Evolutionary conservation across 2,329 filamentous ascomycete genomes (phyloP).

Genomic region (Fusarium virguliforme): DNA sequence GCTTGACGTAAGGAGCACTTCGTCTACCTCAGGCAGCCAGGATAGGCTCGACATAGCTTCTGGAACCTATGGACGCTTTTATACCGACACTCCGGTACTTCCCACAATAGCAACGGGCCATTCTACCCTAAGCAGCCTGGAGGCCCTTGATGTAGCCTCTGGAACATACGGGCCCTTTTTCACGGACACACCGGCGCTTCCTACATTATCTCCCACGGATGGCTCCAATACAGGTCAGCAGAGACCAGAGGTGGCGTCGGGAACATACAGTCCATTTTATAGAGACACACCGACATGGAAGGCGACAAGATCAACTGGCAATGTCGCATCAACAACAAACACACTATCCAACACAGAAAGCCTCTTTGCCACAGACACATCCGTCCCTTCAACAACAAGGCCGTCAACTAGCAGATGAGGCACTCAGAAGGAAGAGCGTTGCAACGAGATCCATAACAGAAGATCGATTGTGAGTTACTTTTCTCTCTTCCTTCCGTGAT

Average conservation of each 20-base stretch:
- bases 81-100: not conserved
- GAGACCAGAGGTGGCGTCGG: not conserved
- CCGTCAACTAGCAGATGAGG: not conserved
- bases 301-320: not conserved
- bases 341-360: not conserved
- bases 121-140: not conserved
- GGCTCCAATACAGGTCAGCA: not conserved
- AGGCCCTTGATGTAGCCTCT: not conserved
- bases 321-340: not conserved
- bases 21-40: not conserved
- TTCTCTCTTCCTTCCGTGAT: no score
- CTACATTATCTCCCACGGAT: not conserved
- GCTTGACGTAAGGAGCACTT: not conserved
- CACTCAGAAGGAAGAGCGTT: not conserved
- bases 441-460: no score
- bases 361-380: not conserved
- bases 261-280: slow-evolving; percentile 4
- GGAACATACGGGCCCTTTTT: not conserved
- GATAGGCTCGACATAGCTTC: not conserved
- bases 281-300: not conserved
- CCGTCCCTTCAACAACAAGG: not conserved
- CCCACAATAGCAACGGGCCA: not conserved
- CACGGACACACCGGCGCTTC: not conserved
- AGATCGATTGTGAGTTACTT: no score
- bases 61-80: not conserved